Evolutionary conservation across 2,329 filamentous ascomycete species (phyloP).

Genomic region (Neofusicoccum laricinum): DNA sequence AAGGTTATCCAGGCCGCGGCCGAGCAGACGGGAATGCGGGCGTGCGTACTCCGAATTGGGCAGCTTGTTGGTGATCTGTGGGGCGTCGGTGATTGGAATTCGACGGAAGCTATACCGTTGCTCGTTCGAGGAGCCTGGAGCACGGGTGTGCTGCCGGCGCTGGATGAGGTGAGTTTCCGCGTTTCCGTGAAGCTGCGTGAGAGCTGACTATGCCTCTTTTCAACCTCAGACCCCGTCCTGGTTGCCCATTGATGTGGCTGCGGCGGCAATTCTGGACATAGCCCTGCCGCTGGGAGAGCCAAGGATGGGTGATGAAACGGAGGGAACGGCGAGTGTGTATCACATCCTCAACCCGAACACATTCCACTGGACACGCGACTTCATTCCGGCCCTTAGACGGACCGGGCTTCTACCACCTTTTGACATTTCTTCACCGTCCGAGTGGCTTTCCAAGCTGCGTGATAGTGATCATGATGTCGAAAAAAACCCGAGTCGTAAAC

Average conservation of each 20-base stretch:
- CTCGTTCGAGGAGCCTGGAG: conserved; percentile 48
- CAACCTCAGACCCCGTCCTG: conserved; percentile 24
- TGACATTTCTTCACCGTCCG: conserved; percentile 21
- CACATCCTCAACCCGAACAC: conserved; percentile 51
- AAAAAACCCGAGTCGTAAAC: conserved; percentile 28
- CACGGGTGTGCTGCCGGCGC: conserved; percentile 44
- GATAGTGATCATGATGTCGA: conserved; percentile 23
- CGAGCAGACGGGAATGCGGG: conserved; percentile 20
- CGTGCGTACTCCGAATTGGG: conserved; percentile 40
- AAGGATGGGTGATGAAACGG: neutral
- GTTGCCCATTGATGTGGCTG: conserved; percentile 45
- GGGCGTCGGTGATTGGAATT: conserved; percentile 45
- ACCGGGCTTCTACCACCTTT: conserved; percentile 33
- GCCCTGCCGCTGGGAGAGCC: neutral
- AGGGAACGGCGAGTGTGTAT: conserved; percentile 34
- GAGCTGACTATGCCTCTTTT: neutral
- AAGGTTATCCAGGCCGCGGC: conserved; percentile 36
- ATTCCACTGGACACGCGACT: conserved; percentile 52
- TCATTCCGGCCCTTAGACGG: conserved; percentile 49
- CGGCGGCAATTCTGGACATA: neutral
- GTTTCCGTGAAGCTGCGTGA: neutral
- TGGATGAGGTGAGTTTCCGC: conserved; percentile 34
- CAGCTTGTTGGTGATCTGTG: conserved; percentile 51
- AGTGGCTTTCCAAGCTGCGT: conserved; percentile 27
- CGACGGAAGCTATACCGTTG: conserved; percentile 49